Percentiles rank a stretch among this genome's conserved stretches.
These are phyloP conservation scores for Cordyceps sp. DNA, from an alignment of 2,329 filamentous ascomycete species.

Conservation along the genomic window DNA sequence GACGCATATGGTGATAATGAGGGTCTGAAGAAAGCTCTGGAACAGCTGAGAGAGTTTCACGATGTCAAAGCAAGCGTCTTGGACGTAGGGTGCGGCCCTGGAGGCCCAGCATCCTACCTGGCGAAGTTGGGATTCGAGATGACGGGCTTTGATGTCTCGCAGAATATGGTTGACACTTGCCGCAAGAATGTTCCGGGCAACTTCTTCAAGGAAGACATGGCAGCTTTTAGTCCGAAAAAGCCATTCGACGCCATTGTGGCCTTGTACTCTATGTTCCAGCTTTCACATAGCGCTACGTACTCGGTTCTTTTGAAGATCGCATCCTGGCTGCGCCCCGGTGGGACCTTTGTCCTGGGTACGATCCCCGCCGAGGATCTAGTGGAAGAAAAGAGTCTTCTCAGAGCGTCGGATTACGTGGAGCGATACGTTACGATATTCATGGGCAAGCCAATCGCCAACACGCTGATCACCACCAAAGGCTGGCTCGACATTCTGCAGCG, in stretches of 20 bases:
- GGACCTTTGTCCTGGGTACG: not conserved
- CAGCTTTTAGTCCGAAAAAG: slow-evolving; percentile 1
- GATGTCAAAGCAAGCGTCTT: too few species aligned
- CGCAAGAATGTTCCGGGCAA: not conserved
- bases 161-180: slow-evolving; percentile 2
- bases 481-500: not conserved
- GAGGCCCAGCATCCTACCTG: slow-evolving; percentile 1
- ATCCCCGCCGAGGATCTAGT: not conserved
- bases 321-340: not conserved
- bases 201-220: slow-evolving; percentile 1
- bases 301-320: not conserved
- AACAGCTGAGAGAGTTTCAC: too few species aligned
- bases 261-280: not conserved
- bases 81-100: slow-evolving; percentile 2
- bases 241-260: not conserved
- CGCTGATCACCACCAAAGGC: not conserved
- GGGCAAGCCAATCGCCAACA: not conserved
- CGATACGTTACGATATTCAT: not conserved
- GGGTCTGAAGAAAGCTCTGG: too few species aligned
- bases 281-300: not conserved
- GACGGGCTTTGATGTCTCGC: slow-evolving; percentile 2
- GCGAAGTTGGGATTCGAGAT: not conserved
- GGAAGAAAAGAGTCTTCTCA: not conserved
- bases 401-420: not conserved
- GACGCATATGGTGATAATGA: too few species aligned